A percentile compares a stretch with the other conserved stretches of the same genome.
phyloP scores from a whole-genome alignment of 371 early-diverging fungal genomes.

The Cokeromyces recurvatus region DNA sequence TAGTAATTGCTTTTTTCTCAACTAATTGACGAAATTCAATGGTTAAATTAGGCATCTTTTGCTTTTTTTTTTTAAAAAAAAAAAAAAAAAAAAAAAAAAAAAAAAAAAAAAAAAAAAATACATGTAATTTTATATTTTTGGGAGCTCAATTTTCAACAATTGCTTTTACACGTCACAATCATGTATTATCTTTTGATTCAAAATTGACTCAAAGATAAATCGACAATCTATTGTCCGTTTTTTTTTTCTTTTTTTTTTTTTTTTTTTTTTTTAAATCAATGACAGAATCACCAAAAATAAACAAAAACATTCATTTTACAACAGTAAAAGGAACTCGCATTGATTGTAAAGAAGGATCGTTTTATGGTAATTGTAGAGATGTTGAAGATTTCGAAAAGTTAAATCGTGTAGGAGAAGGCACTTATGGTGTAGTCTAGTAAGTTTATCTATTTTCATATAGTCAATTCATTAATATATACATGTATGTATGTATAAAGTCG shows the following conservation, averaged over 20 bases:
- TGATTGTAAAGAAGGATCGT: constrained; percentile 29
- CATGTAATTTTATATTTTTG: too few species aligned
- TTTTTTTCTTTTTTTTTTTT: too few species aligned
- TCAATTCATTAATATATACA: too few species aligned
- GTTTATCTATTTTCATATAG: constrained; percentile 13
- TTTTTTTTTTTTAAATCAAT: too few species aligned
- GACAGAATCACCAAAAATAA: too few species aligned
- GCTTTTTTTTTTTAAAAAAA: not conserved
- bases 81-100: not conserved
- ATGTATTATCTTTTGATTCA: too few species aligned
- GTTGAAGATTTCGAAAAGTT: constrained; percentile 67
- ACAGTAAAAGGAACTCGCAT: constrained; percentile 26
- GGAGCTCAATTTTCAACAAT: too few species aligned
- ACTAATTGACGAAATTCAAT: constrained; percentile 19
- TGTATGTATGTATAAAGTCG: too few species aligned
- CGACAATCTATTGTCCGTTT: too few species aligned
- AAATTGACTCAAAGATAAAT: too few species aligned
- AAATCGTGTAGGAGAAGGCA: constrained; percentile 75
- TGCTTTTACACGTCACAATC: too few species aligned
- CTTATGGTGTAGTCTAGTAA: constrained; percentile 88
- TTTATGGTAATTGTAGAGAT: constrained; percentile 56
- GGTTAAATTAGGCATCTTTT: constrained; percentile 19
- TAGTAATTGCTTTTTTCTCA: constrained; percentile 4
- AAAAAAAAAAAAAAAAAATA: not conserved
- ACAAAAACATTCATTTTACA: too few species aligned